A percentile compares a stretch with the other conserved stretches of the same genome.
Evolutionary conservation across 2,329 filamentous ascomycete genomes (phyloP).

Genomic region (Chaetothyriales sp.): DNA sequence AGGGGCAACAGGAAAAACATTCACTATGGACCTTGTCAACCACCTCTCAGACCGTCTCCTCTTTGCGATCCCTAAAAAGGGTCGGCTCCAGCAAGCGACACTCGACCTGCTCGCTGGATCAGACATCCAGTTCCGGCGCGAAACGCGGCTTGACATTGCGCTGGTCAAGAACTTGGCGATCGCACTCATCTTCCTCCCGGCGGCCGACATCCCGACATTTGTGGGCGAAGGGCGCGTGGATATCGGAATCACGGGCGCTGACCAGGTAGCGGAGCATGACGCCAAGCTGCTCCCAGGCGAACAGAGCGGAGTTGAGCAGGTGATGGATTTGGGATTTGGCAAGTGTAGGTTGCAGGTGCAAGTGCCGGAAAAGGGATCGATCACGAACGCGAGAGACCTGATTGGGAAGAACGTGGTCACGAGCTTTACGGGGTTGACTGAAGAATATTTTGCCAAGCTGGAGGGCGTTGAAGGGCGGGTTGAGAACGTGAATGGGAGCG

Average conservation of each 20-base stretch:
- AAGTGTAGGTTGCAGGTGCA: slow-evolving; percentile 92
- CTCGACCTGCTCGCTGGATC: slow-evolving; percentile 85
- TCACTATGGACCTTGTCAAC: slow-evolving; percentile 48
- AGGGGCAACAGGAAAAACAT: neutral
- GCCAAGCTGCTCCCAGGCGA: slow-evolving; percentile 33
- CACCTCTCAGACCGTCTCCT: slow-evolving; percentile 79
- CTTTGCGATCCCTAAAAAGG: slow-evolving; percentile 99
- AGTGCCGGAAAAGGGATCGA: slow-evolving; percentile 70
- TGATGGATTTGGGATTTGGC: slow-evolving; percentile 85
- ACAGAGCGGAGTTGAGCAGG: slow-evolving; percentile 57
- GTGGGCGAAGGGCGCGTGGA: slow-evolving; percentile 90
- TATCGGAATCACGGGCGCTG: slow-evolving; percentile 83
- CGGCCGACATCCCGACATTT: slow-evolving; percentile 93
- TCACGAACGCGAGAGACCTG: slow-evolving; percentile 58
- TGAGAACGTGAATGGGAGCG: slow-evolving; percentile 24
- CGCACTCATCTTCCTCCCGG: slow-evolving; percentile 90
- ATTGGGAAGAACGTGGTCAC: slow-evolving; percentile 90
- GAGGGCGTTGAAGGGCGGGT: slow-evolving; percentile 39
- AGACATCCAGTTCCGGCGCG: slow-evolving; percentile 91
- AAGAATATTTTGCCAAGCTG: slow-evolving; percentile 69
- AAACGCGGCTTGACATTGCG: slow-evolving; percentile 90
- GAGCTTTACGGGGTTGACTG: slow-evolving; percentile 76
- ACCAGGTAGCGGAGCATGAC: slow-evolving; percentile 87
- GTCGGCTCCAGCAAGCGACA: slow-evolving; percentile 73
- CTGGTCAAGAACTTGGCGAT: slow-evolving; percentile 94